A percentile compares a stretch with the other conserved stretches of the same genome.
These are phyloP conservation scores for Lipomyces yamanashiensis DNA, from an alignment of 805 yeast genomes.

Conservation along the genomic window DNA sequence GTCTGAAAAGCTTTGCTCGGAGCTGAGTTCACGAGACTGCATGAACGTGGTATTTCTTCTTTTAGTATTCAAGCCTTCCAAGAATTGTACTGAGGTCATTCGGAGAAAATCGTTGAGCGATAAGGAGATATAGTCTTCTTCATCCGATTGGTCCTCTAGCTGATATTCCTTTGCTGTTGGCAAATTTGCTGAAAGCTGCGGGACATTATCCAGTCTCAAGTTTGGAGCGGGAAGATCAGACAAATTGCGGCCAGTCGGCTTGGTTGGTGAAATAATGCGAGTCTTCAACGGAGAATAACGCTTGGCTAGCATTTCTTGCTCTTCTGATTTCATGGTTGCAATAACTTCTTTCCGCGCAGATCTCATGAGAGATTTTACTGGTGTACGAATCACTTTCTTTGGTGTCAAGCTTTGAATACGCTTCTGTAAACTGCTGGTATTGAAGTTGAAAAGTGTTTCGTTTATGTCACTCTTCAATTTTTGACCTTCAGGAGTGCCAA, in stretches of 20 bases:
- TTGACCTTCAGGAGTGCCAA: constrained; percentile 34
- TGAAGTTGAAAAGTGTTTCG: constrained; percentile 22
- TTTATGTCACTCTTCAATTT: constrained; percentile 30
- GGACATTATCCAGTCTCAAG: background rate
- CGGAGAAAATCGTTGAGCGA: constrained; percentile 40
- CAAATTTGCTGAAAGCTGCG: background rate
- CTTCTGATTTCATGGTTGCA: constrained; percentile 19
- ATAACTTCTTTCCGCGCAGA: constrained; percentile 13
- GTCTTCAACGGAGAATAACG: constrained; percentile 34
- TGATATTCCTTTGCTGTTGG: background rate
- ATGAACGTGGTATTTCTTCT: constrained; percentile 37
- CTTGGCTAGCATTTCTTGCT: constrained; percentile 27
- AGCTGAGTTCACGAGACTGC: constrained; percentile 24
- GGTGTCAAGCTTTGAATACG: constrained; percentile 35
- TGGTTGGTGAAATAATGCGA: constrained; percentile 9
- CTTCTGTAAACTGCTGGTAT: constrained; percentile 29
- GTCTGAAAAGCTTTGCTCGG: constrained; percentile 43
- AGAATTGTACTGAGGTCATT: constrained; percentile 41
- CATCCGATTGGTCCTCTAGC: background rate
- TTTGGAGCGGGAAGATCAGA: constrained; percentile 20
- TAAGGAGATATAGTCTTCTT: constrained; percentile 23
- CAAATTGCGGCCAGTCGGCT: constrained; percentile 1
- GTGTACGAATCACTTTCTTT: constrained; percentile 24
- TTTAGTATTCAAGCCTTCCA: constrained; percentile 41
- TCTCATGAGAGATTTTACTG: constrained; percentile 17